A percentile compares a stretch with the other conserved stretches of the same genome.
These are phyloP conservation scores for Raffaelea deltoideospora DNA, from an alignment of 2,329 filamentous ascomycete species.

Conservation along the genomic window DNA sequence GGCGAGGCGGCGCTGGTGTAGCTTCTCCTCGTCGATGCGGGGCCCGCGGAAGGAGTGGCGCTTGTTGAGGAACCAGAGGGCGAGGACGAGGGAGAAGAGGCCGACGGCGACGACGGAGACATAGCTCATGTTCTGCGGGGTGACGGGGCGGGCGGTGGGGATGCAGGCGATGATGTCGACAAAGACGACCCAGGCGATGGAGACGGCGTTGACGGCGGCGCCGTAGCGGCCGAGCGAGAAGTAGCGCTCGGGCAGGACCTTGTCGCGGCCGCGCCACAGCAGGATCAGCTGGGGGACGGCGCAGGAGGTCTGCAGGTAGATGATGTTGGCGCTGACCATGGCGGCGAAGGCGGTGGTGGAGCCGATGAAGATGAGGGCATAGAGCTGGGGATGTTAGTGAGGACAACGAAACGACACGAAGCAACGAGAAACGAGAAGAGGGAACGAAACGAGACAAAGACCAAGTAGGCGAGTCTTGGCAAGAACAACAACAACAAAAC, in stretches of 20 bases:
- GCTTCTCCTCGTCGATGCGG: constrained; percentile 3
- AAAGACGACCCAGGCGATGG: constrained; percentile 4
- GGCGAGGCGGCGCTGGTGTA: constrained; percentile 1
- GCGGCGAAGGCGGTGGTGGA: constrained; percentile 13
- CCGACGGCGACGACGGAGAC: constrained; percentile 3
- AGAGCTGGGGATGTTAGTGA: too few species aligned
- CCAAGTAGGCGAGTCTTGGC: too few species aligned
- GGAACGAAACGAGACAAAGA: too few species aligned
- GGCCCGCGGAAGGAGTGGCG: constrained; percentile 3
- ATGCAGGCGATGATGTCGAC: constrained; percentile 6
- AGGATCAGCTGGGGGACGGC: constrained; percentile 14
- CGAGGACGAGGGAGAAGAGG: neutral
- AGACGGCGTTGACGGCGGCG: constrained; percentile 8
- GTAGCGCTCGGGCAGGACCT: constrained; percentile 11
- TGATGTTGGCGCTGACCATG: constrained; percentile 6
- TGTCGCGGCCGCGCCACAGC: constrained; percentile 13
- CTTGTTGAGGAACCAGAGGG: constrained; percentile 4
- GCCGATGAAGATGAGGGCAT: constrained; percentile 16
- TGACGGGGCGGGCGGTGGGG: constrained; percentile 7
- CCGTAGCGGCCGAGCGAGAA: constrained; percentile 14
- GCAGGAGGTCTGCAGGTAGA: constrained; percentile 5
- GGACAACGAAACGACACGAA: too few species aligned
- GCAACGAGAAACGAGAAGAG: neutral
- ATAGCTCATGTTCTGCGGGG: constrained; percentile 10
- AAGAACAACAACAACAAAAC: neutral